Base-by-base conservation (phyloP, 345 rosid species). In the Lagerstroemia speciosa region DNA sequence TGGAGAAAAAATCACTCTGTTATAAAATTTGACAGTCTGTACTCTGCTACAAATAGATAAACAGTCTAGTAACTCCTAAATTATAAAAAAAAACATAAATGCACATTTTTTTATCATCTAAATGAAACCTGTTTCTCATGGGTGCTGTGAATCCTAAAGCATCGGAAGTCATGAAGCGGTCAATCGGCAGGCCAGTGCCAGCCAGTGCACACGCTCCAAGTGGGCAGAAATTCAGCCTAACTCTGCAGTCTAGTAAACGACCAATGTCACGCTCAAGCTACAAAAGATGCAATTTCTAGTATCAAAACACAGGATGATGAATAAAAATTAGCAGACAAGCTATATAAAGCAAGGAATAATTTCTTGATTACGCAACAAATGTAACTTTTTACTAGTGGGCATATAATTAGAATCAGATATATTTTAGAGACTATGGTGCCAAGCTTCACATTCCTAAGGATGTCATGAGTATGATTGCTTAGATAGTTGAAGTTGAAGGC, bases 141-240 rank as follows among this genome's bases (percentile, higher is more conserved):
- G 98, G 99, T 77, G 84, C 85, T 55, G 87, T 79, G 74, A 94
- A 94, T 65, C 91, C 95, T 65, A 94, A 73, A 72, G 87, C 85
- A 12, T 79, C 78, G 5, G 97, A 78, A 62, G 96, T 89, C 95
- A 88, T 84, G 75, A 87, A 85, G 75, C 99, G 82, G 81, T 94
- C 90, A 69, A 94, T 87, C 24, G 99, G 96, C 34, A 94, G 75
- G 74, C 99, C 92, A 68, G 98, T 94, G 70, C 96, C 99, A 50
- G 99, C 99, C 80, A 89, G 76, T 73, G 96, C 99, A 83, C 99
- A 94, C 70, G 99, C 96, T 73, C 99, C 98, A 14, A 94, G 83
- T 24, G 97, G 99, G 68, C 85, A 86, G 72, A 85, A 79, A 73
- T 91, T 94, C 78, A 93, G 62, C 75, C 95, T 93, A 43, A 31